Conservation (phyloP, 352 stramenopile genomes). For the Pythium pectinolyticum region DNA sequence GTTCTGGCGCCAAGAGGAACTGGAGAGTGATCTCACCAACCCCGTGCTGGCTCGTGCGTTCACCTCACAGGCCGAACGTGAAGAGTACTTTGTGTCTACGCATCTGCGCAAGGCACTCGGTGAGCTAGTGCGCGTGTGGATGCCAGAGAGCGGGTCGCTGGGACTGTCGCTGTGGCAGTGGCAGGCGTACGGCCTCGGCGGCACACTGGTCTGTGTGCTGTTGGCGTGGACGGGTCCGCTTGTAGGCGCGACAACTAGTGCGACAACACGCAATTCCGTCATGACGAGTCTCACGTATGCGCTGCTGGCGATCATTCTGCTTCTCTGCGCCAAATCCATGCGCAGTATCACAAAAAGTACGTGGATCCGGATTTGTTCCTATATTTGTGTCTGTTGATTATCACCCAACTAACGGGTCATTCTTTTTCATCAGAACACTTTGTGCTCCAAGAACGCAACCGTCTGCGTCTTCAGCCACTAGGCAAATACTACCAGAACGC, state of each 20-base stretch:
- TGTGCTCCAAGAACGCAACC: constrained; percentile 50
- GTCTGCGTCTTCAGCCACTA: constrained; percentile 45
- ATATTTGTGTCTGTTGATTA: background rate
- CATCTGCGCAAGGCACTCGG: constrained; percentile 43
- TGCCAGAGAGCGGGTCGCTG: constrained; percentile 57
- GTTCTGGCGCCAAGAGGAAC: constrained; percentile 62
- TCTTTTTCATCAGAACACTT: constrained; percentile 41
- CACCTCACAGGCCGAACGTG: constrained; percentile 17
- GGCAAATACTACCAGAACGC: constrained; percentile 55
- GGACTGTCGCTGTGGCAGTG: constrained; percentile 51
- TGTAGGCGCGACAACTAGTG: background rate
- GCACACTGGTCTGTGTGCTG: constrained; percentile 26
- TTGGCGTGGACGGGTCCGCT: constrained; percentile 22
- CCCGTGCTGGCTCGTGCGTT: constrained; percentile 38
- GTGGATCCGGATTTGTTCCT: background rate
- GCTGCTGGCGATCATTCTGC: constrained; percentile 39
- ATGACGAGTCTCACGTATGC: constrained; percentile 46
- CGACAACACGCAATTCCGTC: constrained; percentile 26
- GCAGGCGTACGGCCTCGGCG: constrained; percentile 36
- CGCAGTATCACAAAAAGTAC: constrained; percentile 38
- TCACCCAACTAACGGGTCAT: too few species aligned
- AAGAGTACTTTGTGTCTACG: constrained; percentile 44
- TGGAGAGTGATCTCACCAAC: constrained; percentile 46
- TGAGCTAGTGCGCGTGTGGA: constrained; percentile 58
- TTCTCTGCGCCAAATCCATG: constrained; percentile 40